Percentiles rank a stretch among this genome's conserved stretches.
Evolutionary conservation across 371 early-diverging fungal species (phyloP).

Genomic region (Lichtheimia ramosa): DNA sequence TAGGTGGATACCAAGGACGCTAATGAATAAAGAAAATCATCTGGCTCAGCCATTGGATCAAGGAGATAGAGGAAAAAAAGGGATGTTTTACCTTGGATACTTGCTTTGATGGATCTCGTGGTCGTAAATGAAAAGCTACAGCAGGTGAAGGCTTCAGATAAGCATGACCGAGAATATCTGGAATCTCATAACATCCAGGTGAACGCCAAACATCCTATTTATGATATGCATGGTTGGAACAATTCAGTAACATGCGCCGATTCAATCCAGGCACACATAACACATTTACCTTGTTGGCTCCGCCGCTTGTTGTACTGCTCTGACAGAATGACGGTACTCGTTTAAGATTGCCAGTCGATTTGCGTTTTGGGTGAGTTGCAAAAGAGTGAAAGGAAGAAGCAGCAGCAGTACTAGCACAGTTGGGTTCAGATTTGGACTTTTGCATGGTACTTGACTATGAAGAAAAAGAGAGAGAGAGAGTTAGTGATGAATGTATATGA

Average conservation of each 20-base stretch:
- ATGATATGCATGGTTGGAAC: no score
- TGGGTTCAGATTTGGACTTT: slow-evolving; percentile 46
- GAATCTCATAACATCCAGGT: slow-evolving; percentile 32
- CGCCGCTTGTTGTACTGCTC: slow-evolving; percentile 4
- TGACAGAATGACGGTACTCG: slow-evolving; percentile 30
- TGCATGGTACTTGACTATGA: slow-evolving; percentile 34
- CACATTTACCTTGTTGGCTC: slow-evolving; percentile 12
- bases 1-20: slow-evolving; percentile 54
- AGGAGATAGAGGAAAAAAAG: neutral
- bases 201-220: slow-evolving; percentile 29
- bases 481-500: neutral
- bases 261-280: neutral
- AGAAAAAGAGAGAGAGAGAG: neutral
- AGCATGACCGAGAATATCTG: slow-evolving; percentile 34
- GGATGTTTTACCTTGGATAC: slow-evolving; percentile 34
- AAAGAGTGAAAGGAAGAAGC: slow-evolving; percentile 15
- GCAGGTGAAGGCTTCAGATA: slow-evolving; percentile 43
- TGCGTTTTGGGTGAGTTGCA: slow-evolving; percentile 38
- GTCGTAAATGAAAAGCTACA: slow-evolving; percentile 35
- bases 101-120: slow-evolving; percentile 40
- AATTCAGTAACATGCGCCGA: neutral
- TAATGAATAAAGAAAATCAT: slow-evolving; percentile 11
- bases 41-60: neutral
- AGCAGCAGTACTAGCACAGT: slow-evolving; percentile 26
- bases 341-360: slow-evolving; percentile 48